These are phyloP conservation scores for Pythium biforme DNA, from an alignment of 352 stramenopile genomes.

Conservation along the genomic window DNA sequence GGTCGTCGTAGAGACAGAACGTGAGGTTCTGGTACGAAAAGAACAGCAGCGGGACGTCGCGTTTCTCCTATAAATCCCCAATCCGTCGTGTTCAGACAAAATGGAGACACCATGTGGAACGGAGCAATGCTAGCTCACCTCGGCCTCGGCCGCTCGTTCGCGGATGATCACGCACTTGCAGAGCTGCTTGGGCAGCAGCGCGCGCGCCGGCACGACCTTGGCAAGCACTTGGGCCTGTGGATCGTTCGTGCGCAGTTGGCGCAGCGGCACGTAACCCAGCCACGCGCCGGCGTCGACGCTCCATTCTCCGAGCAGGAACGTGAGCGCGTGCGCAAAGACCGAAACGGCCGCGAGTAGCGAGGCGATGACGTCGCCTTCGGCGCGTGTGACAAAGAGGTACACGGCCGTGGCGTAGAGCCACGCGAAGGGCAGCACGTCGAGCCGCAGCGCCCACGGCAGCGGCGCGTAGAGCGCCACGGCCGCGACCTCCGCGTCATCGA, in stretches of 20 bases:
- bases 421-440: constrained; percentile 51
- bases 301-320: constrained; percentile 55
- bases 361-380: constrained; percentile 38
- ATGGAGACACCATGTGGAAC: too few relatives aligned
- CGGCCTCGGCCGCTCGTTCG: neutral
- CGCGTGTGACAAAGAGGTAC: constrained; percentile 31
- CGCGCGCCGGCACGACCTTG: constrained; percentile 57
- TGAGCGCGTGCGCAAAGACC: constrained; percentile 52
- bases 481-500: constrained; percentile 54
- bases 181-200: constrained; percentile 54
- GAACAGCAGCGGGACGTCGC: constrained; percentile 47
- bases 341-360: constrained; percentile 44
- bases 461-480: constrained; percentile 59
- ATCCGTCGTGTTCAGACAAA: too few relatives aligned
- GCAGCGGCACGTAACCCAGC: constrained; percentile 34
- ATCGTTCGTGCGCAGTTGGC: constrained; percentile 1
- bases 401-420: constrained; percentile 39
- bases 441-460: constrained; percentile 48
- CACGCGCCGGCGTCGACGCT: constrained; percentile 42
- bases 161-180: constrained; percentile 38
- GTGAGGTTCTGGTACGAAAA: constrained; percentile 80
- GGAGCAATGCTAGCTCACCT: too few relatives aligned
- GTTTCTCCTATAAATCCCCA: constrained; percentile 7
- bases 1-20: constrained; percentile 62
- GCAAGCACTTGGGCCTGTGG: constrained; percentile 27